phyloP scores from a whole-genome alignment of 2,329 filamentous ascomycete genomes.

The Penicillium sp. region DNA sequence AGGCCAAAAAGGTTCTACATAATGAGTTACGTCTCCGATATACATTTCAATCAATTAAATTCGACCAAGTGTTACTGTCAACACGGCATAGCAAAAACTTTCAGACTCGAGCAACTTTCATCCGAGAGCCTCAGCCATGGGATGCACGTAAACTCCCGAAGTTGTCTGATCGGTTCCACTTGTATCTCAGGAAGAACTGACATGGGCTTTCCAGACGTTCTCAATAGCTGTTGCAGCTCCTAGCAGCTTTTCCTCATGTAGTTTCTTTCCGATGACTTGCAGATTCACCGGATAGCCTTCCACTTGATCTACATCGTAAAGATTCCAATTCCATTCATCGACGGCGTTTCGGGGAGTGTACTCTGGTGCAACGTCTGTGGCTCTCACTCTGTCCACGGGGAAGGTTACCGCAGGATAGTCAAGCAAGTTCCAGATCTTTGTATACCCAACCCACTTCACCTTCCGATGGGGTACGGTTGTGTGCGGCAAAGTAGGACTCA shows the following conservation, averaged over 20 bases:
- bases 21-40: conserved; percentile 16
- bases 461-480: conserved; percentile 50
- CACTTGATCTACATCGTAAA: conserved; percentile 48
- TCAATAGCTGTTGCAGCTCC: conserved; percentile 41
- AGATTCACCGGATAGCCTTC: conserved; percentile 53
- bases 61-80: not conserved
- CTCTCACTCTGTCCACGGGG: conserved; percentile 53
- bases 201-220: conserved; percentile 23
- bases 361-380: conserved; percentile 38
- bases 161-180: too few relatives aligned
- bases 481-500: conserved; percentile 64
- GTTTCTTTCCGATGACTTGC: conserved; percentile 54
- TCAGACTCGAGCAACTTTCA: too few relatives aligned
- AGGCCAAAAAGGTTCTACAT: conserved; percentile 5
- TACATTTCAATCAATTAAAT: not conserved
- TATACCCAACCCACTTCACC: conserved; percentile 57
- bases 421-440: conserved; percentile 63
- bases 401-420: conserved; percentile 62
- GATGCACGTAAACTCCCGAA: too few relatives aligned
- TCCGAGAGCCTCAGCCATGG: too few relatives aligned
- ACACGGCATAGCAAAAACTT: too few relatives aligned
- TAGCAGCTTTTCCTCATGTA: conserved; percentile 59
- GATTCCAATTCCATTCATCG: conserved; percentile 54
- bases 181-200: not conserved
- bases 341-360: conserved; percentile 52